phyloP scores from a whole-genome alignment of 2,329 filamentous ascomycete species.

The Fusarium sublunatum region DNA sequence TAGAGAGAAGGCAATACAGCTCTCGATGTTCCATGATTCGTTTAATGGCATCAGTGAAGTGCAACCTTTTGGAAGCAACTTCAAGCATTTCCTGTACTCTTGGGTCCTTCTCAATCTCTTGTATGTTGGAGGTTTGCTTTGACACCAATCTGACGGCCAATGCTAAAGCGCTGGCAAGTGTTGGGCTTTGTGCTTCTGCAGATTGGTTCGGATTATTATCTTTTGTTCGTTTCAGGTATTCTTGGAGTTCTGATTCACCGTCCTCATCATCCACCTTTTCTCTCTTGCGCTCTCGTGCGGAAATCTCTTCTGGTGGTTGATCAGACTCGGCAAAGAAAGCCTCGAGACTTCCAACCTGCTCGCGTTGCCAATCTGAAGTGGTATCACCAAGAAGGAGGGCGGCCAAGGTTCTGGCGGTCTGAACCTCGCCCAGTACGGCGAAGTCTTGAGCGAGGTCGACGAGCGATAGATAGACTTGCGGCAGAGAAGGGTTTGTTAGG shows the following conservation, averaged over 20 bases:
- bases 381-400: conserved; percentile 36
- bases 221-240: background rate
- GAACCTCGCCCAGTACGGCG: conserved; percentile 31
- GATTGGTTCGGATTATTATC: background rate
- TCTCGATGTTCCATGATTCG: conserved; percentile 13
- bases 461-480: conserved; percentile 20
- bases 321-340: conserved; percentile 31
- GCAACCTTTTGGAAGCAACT: conserved; percentile 5
- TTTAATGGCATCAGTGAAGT: background rate
- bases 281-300: conserved; percentile 1
- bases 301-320: conserved; percentile 35
- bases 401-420: conserved; percentile 18
- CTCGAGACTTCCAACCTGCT: conserved; percentile 6
- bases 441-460: conserved; percentile 32
- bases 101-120: conserved; percentile 12
- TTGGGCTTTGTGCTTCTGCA: background rate
- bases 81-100: conserved; percentile 27
- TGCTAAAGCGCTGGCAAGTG: conserved; percentile 13
- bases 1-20: conserved; percentile 22
- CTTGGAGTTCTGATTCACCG: background rate
- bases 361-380: conserved; percentile 33
- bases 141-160: conserved; percentile 19
- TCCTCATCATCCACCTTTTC: background rate
- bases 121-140: conserved; percentile 4
- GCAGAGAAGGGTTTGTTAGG: conserved; percentile 16